Conservation (phyloP, 768 basidiomycete species). For the Boletus sp. region DNA sequence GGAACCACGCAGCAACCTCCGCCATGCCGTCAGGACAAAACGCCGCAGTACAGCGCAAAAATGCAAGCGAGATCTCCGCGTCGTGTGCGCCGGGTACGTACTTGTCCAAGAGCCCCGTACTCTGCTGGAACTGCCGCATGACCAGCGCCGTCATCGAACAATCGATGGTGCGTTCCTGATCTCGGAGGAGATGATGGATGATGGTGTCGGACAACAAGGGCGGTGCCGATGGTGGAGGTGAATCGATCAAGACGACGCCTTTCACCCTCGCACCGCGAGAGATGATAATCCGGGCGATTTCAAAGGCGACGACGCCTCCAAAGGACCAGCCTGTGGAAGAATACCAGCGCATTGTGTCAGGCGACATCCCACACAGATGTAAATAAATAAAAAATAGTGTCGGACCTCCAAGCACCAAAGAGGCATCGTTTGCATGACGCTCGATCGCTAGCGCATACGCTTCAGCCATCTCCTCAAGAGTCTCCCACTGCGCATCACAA, state of each 20-base stretch:
- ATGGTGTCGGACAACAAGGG: conserved; percentile 50
- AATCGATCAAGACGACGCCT: conserved; percentile 66
- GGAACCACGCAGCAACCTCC: conserved; percentile 51
- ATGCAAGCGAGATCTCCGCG: conserved; percentile 37
- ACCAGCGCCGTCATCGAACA: conserved; percentile 36
- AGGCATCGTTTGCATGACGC: conserved; percentile 31
- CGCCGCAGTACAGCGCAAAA: conserved; percentile 52
- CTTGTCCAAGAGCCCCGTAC: conserved; percentile 41
- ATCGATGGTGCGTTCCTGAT: conserved; percentile 26
- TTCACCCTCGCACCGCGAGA: conserved; percentile 40
- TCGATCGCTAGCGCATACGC: conserved; percentile 45
- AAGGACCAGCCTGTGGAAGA: too few relatives aligned
- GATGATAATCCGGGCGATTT: conserved; percentile 50
- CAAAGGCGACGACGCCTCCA: conserved; percentile 70
- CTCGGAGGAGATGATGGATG: conserved; percentile 43
- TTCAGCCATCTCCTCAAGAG: conserved; percentile 49
- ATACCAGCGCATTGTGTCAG: conserved; percentile 48
- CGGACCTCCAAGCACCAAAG: conserved; percentile 57
- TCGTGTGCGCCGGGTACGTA: conserved; percentile 40
- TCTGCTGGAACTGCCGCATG: conserved; percentile 48
- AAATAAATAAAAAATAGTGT: neutral
- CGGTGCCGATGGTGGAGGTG: conserved; percentile 54
- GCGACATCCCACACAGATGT: neutral
- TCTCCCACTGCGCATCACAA: conserved; percentile 43
- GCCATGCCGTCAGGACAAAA: conserved; percentile 34